Conservation (phyloP, 2,329 filamentous ascomycete genomes). For the Fusarium sp. region DNA sequence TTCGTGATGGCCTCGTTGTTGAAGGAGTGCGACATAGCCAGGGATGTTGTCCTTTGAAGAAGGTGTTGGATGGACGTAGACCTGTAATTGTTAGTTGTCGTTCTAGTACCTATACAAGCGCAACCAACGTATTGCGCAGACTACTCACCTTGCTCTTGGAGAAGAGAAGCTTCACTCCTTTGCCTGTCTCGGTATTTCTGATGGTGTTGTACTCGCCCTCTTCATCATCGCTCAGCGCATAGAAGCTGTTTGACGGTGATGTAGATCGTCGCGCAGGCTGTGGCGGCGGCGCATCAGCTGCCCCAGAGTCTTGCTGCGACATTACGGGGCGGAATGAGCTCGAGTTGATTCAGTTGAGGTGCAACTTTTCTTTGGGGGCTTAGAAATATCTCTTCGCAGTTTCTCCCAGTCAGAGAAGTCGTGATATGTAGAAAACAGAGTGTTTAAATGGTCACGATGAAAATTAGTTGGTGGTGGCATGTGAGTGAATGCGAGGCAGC, state of each 20-base stretch:
- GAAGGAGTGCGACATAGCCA: constrained; percentile 90
- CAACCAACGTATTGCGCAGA: constrained; percentile 1
- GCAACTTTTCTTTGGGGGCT: not conserved
- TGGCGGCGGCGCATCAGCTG: constrained; percentile 44
- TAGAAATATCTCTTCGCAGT: not conserved
- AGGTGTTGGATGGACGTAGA: constrained; percentile 94
- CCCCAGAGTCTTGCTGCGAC: constrained; percentile 39
- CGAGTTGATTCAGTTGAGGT: not conserved
- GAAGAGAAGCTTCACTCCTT: constrained; percentile 91
- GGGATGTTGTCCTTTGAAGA: constrained; percentile 95
- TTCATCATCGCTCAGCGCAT: constrained; percentile 95
- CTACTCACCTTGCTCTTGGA: constrained; percentile 90
- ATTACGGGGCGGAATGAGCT: constrained; percentile 25
- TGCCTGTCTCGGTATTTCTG: constrained; percentile 78
- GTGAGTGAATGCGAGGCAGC: constrained; percentile 29
- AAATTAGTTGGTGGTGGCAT: constrained; percentile 23
- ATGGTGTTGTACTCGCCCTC: constrained; percentile 96
- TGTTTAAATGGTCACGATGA: constrained; percentile 13
- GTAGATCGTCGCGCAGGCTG: constrained; percentile 53
- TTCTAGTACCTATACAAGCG: not conserved
- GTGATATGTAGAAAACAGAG: constrained; percentile 3
- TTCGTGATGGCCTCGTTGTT: constrained; percentile 75
- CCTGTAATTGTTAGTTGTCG: constrained; percentile 60
- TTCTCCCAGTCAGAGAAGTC: not conserved
- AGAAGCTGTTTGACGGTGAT: constrained; percentile 89